Conservation (phyloP, 352 stramenopile species). For the Chrysophaeum taylorii region DNA sequence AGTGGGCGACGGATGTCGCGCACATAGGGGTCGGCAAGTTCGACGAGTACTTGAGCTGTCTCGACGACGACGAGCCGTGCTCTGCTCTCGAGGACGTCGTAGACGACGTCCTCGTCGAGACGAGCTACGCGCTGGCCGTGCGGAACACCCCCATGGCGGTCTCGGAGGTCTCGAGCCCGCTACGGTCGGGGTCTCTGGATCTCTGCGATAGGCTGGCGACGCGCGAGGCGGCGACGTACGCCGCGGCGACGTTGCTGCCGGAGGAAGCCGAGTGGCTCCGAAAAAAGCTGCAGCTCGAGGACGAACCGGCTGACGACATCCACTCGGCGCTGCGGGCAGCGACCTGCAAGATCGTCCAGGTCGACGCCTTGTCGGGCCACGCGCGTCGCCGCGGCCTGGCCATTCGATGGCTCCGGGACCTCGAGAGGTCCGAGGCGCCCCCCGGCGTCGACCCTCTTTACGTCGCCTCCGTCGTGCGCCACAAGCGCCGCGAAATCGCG, state of each 20-base stretch:
- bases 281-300: background rate
- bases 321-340: background rate
- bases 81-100: no score
- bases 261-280: background rate
- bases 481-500: background rate
- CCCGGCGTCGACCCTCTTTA: background rate
- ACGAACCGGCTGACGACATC: background rate
- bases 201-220: conserved; percentile 8
- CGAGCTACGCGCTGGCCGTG: background rate
- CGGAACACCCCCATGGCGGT: background rate
- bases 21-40: background rate
- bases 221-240: background rate
- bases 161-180: background rate
- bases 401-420: background rate
- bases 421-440: no score
- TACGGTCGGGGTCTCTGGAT: background rate
- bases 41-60: background rate
- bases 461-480: background rate
- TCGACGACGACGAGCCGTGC: background rate
- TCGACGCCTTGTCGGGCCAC: background rate
- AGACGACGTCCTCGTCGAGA: no score
- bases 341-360: background rate
- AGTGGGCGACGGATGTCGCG: background rate
- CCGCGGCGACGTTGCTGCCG: no score
- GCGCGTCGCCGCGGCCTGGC: background rate